These are phyloP conservation scores for Penicillium brevicompactum DNA, from an alignment of 2,329 filamentous ascomycete species.

Conservation along the genomic window DNA sequence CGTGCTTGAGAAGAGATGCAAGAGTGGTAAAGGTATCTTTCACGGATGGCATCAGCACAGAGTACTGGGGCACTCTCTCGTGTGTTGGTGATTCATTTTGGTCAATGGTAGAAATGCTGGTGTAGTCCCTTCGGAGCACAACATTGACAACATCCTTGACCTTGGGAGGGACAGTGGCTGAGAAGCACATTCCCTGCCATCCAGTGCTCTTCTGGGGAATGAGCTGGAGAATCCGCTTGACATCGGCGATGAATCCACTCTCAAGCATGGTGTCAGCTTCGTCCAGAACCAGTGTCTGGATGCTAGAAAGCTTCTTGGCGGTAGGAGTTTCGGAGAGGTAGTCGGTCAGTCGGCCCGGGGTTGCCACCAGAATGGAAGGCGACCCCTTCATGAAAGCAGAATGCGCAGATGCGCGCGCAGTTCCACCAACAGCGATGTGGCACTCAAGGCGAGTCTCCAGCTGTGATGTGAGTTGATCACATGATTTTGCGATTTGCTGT, in stretches of 20 bases:
- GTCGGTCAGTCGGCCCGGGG: conserved; percentile 52
- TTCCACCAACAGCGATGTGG: conserved; percentile 49
- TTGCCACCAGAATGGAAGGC: conserved; percentile 48
- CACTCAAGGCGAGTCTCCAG: conserved; percentile 43
- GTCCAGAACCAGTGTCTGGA: conserved; percentile 54
- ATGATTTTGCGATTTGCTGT: conserved; percentile 53
- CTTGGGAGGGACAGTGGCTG: conserved; percentile 81
- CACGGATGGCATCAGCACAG: conserved; percentile 46
- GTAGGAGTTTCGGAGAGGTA: conserved; percentile 43
- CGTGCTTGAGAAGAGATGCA: conserved; percentile 48
- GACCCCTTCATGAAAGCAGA: conserved; percentile 31
- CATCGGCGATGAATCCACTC: conserved; percentile 51
- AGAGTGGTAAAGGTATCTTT: conserved; percentile 50
- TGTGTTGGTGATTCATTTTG: conserved; percentile 78
- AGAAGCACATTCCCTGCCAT: conserved; percentile 71
- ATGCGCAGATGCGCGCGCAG: conserved; percentile 30
- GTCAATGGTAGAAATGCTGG: conserved; percentile 82
- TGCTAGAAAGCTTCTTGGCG: conserved; percentile 49
- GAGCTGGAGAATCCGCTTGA: conserved; percentile 53
- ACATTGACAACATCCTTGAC: conserved; percentile 75
- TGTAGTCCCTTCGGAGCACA: conserved; percentile 65
- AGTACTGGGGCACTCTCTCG: conserved; percentile 53
- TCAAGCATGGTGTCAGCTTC: conserved; percentile 39
- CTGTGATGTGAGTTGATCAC: conserved; percentile 46
- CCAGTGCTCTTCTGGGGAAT: conserved; percentile 54